These are phyloP conservation scores for Mycena filopes DNA, from an alignment of 768 basidiomycete genomes.

Conservation along the genomic window DNA sequence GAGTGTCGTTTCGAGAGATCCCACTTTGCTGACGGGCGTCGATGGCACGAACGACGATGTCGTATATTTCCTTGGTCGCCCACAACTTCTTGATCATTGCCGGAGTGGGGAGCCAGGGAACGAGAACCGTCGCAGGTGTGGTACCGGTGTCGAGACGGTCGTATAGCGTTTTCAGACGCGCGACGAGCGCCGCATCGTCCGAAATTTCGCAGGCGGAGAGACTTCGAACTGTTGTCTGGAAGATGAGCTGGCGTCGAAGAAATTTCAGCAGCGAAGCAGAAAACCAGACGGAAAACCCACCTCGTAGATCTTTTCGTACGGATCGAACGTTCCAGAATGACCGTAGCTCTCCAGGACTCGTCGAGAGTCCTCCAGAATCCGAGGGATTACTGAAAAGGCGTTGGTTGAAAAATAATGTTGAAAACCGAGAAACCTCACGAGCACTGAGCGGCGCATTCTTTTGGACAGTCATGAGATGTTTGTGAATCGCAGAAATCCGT, in stretches of 20 bases:
- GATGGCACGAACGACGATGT: slow-evolving; percentile 70
- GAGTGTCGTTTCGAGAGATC: slow-evolving; percentile 68
- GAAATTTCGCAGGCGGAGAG: slow-evolving; percentile 77
- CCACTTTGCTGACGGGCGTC: slow-evolving; percentile 67
- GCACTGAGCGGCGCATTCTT: slow-evolving; percentile 67
- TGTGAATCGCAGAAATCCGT: slow-evolving; percentile 74
- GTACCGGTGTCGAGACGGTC: slow-evolving; percentile 76
- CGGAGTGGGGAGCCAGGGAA: slow-evolving; percentile 82
- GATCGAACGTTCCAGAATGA: slow-evolving; percentile 70
- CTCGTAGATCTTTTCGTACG: slow-evolving; percentile 77
- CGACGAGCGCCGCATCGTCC: slow-evolving; percentile 68
- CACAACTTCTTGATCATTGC: slow-evolving; percentile 77
- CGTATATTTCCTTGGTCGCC: slow-evolving; percentile 82
- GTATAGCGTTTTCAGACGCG: slow-evolving; percentile 71
- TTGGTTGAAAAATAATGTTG: slow-evolving; percentile 24
- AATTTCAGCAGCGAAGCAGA: slow-evolving; percentile 19
- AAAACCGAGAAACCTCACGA: slow-evolving; percentile 54
- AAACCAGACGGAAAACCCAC: slow-evolving; percentile 48
- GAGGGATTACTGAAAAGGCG: slow-evolving; percentile 64
- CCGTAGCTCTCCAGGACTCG: slow-evolving; percentile 75
- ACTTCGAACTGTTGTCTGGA: slow-evolving; percentile 78
- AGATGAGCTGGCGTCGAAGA: slow-evolving; percentile 61
- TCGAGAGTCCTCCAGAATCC: slow-evolving; percentile 72
- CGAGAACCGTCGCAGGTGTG: slow-evolving; percentile 75
- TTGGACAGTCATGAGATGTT: slow-evolving; percentile 73